These are phyloP conservation scores for Dioscorea cayenensis DNA, from an alignment of 116 monocot genomes.

Conservation along the genomic window DNA sequence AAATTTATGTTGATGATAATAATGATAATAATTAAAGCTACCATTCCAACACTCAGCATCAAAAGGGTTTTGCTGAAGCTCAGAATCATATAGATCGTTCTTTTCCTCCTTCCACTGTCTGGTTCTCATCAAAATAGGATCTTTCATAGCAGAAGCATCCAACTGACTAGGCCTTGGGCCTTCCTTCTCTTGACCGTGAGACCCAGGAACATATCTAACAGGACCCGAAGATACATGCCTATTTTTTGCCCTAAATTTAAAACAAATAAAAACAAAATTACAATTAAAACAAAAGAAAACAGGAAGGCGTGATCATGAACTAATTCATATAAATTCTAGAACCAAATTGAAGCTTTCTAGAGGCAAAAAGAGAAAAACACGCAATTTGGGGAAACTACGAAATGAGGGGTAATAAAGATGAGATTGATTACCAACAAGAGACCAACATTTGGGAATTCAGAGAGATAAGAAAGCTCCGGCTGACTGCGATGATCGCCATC, in stretches of 20 bases:
- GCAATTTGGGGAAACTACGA: not conserved
- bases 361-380: not conserved
- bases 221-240: slow-evolving; percentile 5
- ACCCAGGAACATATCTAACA: slow-evolving; percentile 9
- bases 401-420: not conserved
- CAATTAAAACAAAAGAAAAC: not conserved
- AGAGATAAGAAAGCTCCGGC: not conserved
- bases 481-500: not conserved
- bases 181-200: not conserved
- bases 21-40: not conserved
- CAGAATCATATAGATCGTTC: not conserved
- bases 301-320: too few relatives aligned
- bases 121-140: not conserved
- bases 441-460: not conserved
- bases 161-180: not conserved
- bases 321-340: too few relatives aligned
- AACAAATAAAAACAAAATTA: not conserved
- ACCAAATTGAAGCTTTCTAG: not conserved
- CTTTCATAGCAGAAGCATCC: slow-evolving; percentile 3
- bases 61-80: not conserved
- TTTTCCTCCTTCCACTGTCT: not conserved
- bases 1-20: too few relatives aligned
- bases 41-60: not conserved
- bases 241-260: slow-evolving; percentile 4
- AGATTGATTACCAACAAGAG: not conserved